Evolutionary conservation across 306 rosid genomes (phyloP).

Genomic region (Vigna reflexopilosa): DNA sequence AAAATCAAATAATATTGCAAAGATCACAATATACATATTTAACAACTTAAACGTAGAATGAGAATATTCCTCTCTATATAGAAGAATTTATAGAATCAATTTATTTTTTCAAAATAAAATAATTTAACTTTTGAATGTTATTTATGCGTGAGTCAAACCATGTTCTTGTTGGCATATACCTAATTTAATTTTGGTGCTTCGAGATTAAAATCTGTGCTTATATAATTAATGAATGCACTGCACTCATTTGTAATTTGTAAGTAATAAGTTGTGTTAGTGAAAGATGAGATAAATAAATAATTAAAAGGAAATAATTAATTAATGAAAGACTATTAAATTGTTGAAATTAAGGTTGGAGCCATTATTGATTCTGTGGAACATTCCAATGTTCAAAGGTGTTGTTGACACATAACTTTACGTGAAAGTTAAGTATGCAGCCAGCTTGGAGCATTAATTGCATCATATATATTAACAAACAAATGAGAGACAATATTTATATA

Average conservation of each 20-base stretch:
- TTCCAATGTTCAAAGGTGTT: slow-evolving; percentile 18
- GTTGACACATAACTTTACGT: slow-evolving; percentile 25
- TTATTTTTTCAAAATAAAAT: no score
- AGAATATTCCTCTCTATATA: no score
- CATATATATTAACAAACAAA: not conserved
- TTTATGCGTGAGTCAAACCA: no score
- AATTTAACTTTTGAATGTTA: no score
- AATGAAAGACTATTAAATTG: slow-evolving; percentile 4
- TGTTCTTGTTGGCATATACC: no score
- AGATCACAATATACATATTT: not conserved
- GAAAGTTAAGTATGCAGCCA: slow-evolving; percentile 27
- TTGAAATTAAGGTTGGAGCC: slow-evolving; percentile 3
- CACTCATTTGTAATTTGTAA: no score
- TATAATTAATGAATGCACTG: not conserved
- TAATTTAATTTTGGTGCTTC: no score
- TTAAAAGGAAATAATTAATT: not conserved
- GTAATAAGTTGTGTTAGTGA: not conserved
- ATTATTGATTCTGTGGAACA: slow-evolving; percentile 29
- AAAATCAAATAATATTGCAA: no score
- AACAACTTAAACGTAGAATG: no score
- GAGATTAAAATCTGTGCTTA: not conserved
- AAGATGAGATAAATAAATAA: not conserved
- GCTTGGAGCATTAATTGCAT: not conserved
- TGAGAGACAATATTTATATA: not conserved
- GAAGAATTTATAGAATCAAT: no score